Base-by-base conservation (phyloP, 2,329 filamentous ascomycete species). In the Hyphodiscus sp. region DNA sequence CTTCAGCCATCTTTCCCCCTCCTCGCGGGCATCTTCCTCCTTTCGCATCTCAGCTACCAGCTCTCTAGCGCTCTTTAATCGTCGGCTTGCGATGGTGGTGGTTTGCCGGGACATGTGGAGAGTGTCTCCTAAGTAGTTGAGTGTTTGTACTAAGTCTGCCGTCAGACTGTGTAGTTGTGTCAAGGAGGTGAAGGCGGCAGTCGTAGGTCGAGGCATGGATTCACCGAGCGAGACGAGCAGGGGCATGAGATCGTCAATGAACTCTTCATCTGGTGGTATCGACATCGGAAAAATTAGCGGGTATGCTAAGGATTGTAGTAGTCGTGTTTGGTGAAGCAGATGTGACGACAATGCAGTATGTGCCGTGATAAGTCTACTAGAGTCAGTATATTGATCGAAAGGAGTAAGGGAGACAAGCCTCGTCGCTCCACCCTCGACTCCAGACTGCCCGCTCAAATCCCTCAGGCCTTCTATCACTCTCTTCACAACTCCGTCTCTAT, bases 51-150 rank as follows among this genome's bases (percentile, higher is more conserved):
- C 92, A 1, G 85, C 82, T 1, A 97, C 86, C 56, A 95, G 82
- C 67, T 95, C 91, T 63, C 86, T 88, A 7, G 89, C 91, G 38
- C 83, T 88, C 61, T 87, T 86, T 49, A 99, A 74, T 45, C 90
- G 81, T 52, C 94, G 78, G 2, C 86, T 85, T 1, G 92, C 94
- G 10, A 87, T 86, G 2, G 84, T 87, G 0, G 89, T 94, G 1
- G 89, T 87, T 70, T 97, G 92, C 13, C 90, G 85, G 30, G 87
- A 91, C 86, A 97, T 96, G 70, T 97, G 92, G 33, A 99, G 77
- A 2, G 89, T 91, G 68, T 99, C 94, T 7, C 89, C 90, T 4
- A 99, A 77, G 61, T 90, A 87, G 62, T 89, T 90, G 46, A 99
- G 80, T 7, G 89, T 89, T 64, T 89, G 81, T 9, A 92, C 81